Evolutionary conservation across 2,329 filamentous ascomycete species (phyloP), one percentile per base, ranked within the genome.

Genomic region (Ophiostoma sp.): DNA sequence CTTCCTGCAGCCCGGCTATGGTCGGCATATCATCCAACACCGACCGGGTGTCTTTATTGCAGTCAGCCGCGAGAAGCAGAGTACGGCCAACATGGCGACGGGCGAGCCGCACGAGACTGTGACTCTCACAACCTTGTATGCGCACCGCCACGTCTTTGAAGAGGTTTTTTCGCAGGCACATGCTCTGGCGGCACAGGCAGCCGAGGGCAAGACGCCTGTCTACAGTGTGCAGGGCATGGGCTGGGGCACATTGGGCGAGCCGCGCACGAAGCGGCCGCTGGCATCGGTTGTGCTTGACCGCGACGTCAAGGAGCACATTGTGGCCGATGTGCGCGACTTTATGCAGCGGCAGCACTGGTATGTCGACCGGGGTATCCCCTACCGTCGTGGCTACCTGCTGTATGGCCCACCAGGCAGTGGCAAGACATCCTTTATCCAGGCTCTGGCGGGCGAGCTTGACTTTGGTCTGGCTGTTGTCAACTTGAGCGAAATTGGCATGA

Each of bases 361-460:
- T 79, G 89, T 94, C 69, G 94, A 97, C 78, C 91, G 95, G n/a
- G 95, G 95, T 2, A 97, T 98, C 76, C 95, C 95, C 0, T 98
- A 98, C 79, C 89, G 95, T 22, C 87, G 95, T 73, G 95, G 95
- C 0, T 98, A 98, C 79, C 86, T 98, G 8, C 87, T 98, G 0
- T 94, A 96, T 78, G 95, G 95, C 0, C 94, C 95, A 3, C 95
- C 95, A 0, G 95, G 95, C 0, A 97, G 92, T 57, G 97, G 94
- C 48, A 98, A 97, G 84, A 98, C 92, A 75, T 97, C 94, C 0
- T 98, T 99, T 78, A 98, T 99, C 75, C 94, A 98, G 82, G 95
- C 96, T 0, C 84, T 99, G 57, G 96, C 96, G 0, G 95, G 94
- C n/a, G 91, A 96, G 79, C 83, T 98, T 73, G 93, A 97, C 80